These are phyloP conservation scores for Oidiodendron maius DNA, from an alignment of 495 filamentous ascomycete species.

Conservation along the genomic window DNA sequence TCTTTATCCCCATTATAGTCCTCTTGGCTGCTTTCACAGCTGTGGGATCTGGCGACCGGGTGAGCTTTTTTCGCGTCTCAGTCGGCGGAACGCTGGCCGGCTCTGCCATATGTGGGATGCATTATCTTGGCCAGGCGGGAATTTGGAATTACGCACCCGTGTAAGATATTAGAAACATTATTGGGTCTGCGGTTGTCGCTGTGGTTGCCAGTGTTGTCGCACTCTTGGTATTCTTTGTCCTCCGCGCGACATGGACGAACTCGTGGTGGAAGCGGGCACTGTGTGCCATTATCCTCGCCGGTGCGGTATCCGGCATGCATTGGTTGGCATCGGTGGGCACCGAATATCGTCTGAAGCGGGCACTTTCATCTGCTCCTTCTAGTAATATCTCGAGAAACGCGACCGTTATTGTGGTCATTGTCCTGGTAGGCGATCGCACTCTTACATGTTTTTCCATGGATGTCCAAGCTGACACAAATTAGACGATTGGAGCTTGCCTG, in stretches of 20 bases:
- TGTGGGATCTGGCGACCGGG: constrained; percentile 47
- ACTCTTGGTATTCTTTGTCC: constrained; percentile 70
- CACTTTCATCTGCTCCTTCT: constrained; percentile 1
- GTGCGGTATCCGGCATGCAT: constrained; percentile 81
- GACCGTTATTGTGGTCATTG: constrained; percentile 57
- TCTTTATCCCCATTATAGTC: constrained; percentile 74
- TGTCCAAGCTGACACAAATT: background rate
- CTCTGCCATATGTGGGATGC: constrained; percentile 77
- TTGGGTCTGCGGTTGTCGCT: constrained; percentile 67
- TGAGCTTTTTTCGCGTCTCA: constrained; percentile 50
- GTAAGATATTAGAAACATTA: constrained; percentile 51
- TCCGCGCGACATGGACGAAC: constrained; percentile 74
- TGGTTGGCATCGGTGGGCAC: constrained; percentile 70
- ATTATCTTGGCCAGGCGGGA: constrained; percentile 80
- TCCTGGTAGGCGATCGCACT: constrained; percentile 43
- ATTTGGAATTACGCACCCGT: constrained; percentile 68
- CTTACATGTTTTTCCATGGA: background rate
- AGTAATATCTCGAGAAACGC: constrained; percentile 37
- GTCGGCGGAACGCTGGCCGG: constrained; percentile 64
- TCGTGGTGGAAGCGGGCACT: constrained; percentile 66
- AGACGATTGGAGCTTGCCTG: constrained; percentile 6
- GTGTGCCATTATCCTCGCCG: constrained; percentile 61
- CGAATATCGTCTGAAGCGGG: constrained; percentile 8
- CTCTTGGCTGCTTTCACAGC: constrained; percentile 66
- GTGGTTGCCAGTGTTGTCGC: constrained; percentile 61